Percentiles rank a stretch among this genome's conserved stretches.
phyloP scores from a whole-genome alignment of 139 green algal genomes.

The Chlamydomonas sphaeroides region DNA sequence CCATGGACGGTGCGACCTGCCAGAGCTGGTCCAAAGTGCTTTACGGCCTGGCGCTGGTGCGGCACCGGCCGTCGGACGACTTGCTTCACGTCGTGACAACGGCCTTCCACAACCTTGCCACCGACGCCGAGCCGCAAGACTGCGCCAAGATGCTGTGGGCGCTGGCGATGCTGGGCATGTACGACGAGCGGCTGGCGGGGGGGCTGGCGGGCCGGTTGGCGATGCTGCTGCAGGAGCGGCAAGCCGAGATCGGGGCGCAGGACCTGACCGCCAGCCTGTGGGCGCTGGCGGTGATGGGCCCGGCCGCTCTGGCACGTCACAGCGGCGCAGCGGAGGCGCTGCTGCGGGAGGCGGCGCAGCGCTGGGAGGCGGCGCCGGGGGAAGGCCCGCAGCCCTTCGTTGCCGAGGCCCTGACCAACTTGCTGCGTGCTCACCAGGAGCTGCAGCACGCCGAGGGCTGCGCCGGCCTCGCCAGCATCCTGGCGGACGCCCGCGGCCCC shows the following conservation, averaged over 20 bases:
- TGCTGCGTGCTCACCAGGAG: not conserved
- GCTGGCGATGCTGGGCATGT: slow-evolving; percentile 3
- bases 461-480: too few species aligned
- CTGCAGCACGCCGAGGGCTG: not conserved
- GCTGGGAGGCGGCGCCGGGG: not conserved
- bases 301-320: not conserved
- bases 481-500: not conserved
- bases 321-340: not conserved
- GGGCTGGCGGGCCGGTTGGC: not conserved
- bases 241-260: not conserved
- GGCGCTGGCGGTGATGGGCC: not conserved
- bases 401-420: not conserved
- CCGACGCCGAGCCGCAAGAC: not conserved
- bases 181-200: not conserved
- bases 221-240: not conserved
- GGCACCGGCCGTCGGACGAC: not conserved
- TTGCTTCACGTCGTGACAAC: not conserved
- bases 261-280: not conserved
- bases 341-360: not conserved
- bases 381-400: too few species aligned
- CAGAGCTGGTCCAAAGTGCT: not conserved
- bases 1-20: not conserved
- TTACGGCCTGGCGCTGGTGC: not conserved
- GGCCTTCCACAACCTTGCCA: too few species aligned
- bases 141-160: slow-evolving; percentile 9